Base-by-base conservation (phyloP, 2,329 filamentous ascomycete genomes). In the Epichloe typhina region DNA sequence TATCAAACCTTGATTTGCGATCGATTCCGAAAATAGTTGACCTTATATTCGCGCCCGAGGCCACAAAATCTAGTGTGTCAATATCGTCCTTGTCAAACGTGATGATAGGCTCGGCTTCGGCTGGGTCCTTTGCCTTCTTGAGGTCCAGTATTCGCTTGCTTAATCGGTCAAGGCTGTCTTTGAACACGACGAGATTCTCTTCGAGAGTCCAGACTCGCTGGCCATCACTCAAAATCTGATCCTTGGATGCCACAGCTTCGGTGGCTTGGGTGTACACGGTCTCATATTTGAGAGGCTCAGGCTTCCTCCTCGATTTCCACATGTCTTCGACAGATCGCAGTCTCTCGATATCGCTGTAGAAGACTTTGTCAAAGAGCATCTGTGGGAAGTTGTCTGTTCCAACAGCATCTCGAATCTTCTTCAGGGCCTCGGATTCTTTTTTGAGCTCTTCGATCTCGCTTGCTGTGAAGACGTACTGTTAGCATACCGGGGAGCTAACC, bases 1-100 rank as follows among this genome's bases (percentile, higher is more conserved):
- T 90, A 63, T 97, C 90, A 62, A 97, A 98, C 53, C 94, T 88
- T 21, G 89, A 95, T 65, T 88, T 91, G 4, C 74, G 71, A 50
- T 91, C 86, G 52, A 98, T 95, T 51, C 83, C 85, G 62, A 98
- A 98, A n/a, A 95, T 76, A 23, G 80, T 74, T 1, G 91, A 93
- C 43, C 93, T 81, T 23, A 98, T 79, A 61, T 98, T 98, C 33
- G 91, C 88, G 58, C 85, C 88, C 0, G 93, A 82, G 1, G 89
- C 80, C 6, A 98, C 93, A 64, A 98, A 97, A 62, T 98, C 90
- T 7, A 98, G 75, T 0, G 91, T 96, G 62, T 97, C 91, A 37
- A 84, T 80, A 61, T 98, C 93, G 63, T 98, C 93, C 70, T 98
- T 98, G 73, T 98, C 93, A 62, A 98, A 98, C 2, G 79, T 81